Conservation (phyloP, 2,329 filamentous ascomycete species). For the Trichophaea hybrida region DNA sequence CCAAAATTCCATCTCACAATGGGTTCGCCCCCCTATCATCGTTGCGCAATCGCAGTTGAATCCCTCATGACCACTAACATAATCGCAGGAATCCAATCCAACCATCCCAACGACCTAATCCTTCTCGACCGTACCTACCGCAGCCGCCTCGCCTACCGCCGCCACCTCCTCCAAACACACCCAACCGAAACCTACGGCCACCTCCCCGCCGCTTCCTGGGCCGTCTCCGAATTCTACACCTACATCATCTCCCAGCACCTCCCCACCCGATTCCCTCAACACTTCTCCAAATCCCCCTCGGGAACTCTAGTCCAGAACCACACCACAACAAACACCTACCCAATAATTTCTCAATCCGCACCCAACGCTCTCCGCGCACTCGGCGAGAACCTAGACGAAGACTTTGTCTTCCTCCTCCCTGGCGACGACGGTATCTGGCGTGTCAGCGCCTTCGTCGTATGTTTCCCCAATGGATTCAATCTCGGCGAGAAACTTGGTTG, state of each 20-base stretch:
- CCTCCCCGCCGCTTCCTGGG: slow-evolving; percentile 31
- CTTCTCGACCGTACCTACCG: slow-evolving; percentile 41
- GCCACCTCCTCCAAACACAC: slow-evolving; percentile 28
- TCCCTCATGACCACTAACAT: background rate
- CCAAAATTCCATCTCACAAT: slow-evolving; percentile 42
- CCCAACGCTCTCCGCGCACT: slow-evolving; percentile 31
- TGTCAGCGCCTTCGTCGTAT: slow-evolving; percentile 38
- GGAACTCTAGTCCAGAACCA: slow-evolving; percentile 32
- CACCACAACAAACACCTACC: slow-evolving; percentile 29
- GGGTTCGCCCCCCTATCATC: slow-evolving; percentile 31
- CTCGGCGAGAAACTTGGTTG: slow-evolving; percentile 39
- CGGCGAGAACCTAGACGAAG: slow-evolving; percentile 42
- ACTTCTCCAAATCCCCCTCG: slow-evolving; percentile 34
- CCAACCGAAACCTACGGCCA: slow-evolving; percentile 34
- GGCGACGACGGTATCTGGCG: slow-evolving; percentile 29
- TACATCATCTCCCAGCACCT: slow-evolving; percentile 38
- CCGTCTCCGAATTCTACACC: slow-evolving; percentile 38
- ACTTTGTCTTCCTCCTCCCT: slow-evolving; percentile 37
- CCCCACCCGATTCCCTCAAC: slow-evolving; percentile 37
- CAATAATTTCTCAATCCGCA: slow-evolving; percentile 14
- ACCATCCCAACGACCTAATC: slow-evolving; percentile 39
- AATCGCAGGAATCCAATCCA: slow-evolving; percentile 33
- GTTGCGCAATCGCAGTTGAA: background rate
- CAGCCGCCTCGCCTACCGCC: slow-evolving; percentile 31
- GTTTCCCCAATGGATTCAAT: slow-evolving; percentile 41